Evolutionary conservation across 306 rosid genomes (phyloP).

Genomic region (Amphicarpaea edgeworthii): DNA sequence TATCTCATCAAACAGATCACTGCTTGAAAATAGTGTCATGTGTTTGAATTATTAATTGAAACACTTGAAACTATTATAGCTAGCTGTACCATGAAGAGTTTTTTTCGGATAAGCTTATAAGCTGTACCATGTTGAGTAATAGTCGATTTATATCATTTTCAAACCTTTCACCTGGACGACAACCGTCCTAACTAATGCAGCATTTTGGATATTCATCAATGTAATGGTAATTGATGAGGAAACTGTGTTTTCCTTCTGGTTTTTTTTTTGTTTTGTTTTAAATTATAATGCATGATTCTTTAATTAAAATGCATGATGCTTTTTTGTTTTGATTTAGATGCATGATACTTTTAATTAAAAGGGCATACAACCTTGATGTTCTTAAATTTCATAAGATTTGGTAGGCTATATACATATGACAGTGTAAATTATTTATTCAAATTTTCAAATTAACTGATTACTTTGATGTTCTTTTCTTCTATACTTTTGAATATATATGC

Average conservation of each 20-base stretch:
- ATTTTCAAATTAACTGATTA: constrained; percentile 1
- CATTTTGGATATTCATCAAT: neutral
- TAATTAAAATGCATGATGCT: no score
- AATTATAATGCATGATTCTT: neutral
- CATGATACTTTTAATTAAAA: constrained; percentile 8
- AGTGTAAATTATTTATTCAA: constrained; percentile 14
- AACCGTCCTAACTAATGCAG: neutral
- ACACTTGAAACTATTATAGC: constrained; percentile 28
- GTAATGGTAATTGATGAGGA: neutral
- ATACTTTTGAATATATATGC: constrained; percentile 16
- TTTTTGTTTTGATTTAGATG: neutral
- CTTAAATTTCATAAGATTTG: neutral
- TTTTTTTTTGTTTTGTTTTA: neutral
- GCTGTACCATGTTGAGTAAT: neutral
- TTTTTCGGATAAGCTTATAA: neutral
- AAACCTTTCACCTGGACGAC: constrained; percentile 25
- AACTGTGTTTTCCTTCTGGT: neutral
- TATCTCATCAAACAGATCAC: constrained; percentile 26
- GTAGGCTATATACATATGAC: neutral
- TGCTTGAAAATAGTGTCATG: constrained; percentile 24
- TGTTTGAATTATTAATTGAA: constrained; percentile 28
- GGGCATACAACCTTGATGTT: neutral
- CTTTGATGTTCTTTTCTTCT: neutral
- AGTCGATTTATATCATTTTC: constrained; percentile 25
- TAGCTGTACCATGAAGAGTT: constrained; percentile 12